phyloP scores from a whole-genome alignment of 2,329 filamentous ascomycete species.

The Phoma sp. region DNA sequence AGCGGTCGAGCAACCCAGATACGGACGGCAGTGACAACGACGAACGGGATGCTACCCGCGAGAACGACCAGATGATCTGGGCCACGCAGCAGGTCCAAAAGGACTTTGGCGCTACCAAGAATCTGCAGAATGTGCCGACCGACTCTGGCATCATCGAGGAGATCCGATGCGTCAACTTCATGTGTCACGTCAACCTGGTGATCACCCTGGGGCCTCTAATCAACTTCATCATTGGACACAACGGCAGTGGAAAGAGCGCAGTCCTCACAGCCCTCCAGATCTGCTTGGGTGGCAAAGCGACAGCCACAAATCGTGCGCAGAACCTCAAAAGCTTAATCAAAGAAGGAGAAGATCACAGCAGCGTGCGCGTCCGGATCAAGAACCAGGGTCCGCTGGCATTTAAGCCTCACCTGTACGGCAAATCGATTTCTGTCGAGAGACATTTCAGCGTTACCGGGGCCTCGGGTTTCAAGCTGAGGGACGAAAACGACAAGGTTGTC shows the following conservation, averaged over 20 bases:
- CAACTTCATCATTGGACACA: conserved; percentile 98
- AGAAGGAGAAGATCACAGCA: conserved; percentile 74
- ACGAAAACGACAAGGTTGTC: conserved; percentile 69
- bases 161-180: conserved; percentile 90
- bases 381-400: conserved; percentile 88
- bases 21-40: conserved; percentile 22
- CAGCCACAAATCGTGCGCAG: conserved; percentile 87
- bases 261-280: conserved; percentile 91
- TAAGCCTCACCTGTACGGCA: conserved; percentile 79
- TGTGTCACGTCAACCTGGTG: conserved; percentile 86
- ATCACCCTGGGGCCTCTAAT: conserved; percentile 91
- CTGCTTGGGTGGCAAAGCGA: conserved; percentile 93
- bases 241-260: conserved; percentile 97
- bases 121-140: conserved; percentile 68
- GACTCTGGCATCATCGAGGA: conserved; percentile 88
- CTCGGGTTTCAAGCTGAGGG: conserved; percentile 88
- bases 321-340: conserved; percentile 92
- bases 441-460: conserved; percentile 77
- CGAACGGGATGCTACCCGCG: conserved; percentile 23
- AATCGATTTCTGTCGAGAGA: conserved; percentile 88
- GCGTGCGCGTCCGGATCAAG: conserved; percentile 84
- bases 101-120: conserved; percentile 28
- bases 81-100: conserved; percentile 41
- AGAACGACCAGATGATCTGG: conserved; percentile 33
- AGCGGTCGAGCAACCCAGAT: conserved; percentile 23